Percentiles rank a stretch among this genome's conserved stretches.
These are phyloP conservation scores for Lasiosphaeria ovina DNA, from an alignment of 495 filamentous ascomycete genomes.

Conservation along the genomic window DNA sequence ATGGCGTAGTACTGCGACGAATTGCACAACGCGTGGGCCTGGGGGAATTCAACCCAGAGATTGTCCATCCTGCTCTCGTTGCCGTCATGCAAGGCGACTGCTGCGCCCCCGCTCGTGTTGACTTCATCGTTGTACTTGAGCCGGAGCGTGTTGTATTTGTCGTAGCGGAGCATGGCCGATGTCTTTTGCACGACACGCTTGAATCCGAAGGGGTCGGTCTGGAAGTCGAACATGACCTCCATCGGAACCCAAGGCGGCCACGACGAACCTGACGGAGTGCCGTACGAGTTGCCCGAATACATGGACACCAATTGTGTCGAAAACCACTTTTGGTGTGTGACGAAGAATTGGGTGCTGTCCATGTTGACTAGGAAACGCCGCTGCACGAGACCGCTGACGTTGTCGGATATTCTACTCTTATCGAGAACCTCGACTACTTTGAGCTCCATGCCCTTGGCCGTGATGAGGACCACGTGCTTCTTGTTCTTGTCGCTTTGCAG, in stretches of 20 bases:
- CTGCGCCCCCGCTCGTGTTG: constrained; percentile 52
- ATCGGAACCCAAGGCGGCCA: constrained; percentile 98
- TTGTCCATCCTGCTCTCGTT: constrained; percentile 84
- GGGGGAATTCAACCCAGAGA: constrained; percentile 93
- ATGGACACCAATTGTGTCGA: constrained; percentile 76
- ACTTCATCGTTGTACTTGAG: constrained; percentile 98
- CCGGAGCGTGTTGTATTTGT: constrained; percentile 97
- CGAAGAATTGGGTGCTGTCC: constrained; percentile 97
- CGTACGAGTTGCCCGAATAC: constrained; percentile 91
- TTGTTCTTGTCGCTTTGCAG: constrained; percentile 96
- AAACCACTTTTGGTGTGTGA: constrained; percentile 87
- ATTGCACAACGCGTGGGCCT: constrained; percentile 88
- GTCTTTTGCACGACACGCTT: constrained; percentile 92
- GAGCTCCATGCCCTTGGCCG: constrained; percentile 93
- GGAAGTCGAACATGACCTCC: constrained; percentile 97
- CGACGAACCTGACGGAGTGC: constrained; percentile 74
- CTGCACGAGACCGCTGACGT: constrained; percentile 92
- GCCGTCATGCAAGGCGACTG: constrained; percentile 46
- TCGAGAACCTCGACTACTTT: constrained; percentile 98
- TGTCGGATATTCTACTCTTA: constrained; percentile 84
- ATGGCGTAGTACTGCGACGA: constrained; percentile 95
- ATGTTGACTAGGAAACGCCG: constrained; percentile 89
- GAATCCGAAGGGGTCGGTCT: constrained; percentile 89
- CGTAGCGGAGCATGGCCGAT: constrained; percentile 87
- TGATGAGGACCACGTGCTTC: constrained; percentile 87